phyloP scores from a whole-genome alignment of 306 rosid species.

The Ziziphus jujuba region DNA sequence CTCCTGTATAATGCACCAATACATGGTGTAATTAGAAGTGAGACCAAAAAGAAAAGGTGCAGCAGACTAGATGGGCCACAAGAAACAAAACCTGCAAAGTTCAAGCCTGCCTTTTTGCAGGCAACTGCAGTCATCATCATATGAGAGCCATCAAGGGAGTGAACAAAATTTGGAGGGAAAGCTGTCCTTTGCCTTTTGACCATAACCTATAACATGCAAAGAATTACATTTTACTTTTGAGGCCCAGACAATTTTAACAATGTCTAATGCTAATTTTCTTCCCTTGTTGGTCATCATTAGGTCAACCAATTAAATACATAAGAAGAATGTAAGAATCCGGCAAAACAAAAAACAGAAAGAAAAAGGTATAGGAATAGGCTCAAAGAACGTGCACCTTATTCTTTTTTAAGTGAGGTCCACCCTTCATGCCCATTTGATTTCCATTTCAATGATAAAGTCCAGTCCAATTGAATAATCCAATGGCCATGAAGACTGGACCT shows the following conservation, averaged over 20 bases:
- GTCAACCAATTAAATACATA: not conserved
- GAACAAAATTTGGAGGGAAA: conserved; percentile 95
- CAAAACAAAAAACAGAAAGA: no score
- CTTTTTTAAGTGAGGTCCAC: no score
- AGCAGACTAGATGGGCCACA: conserved; percentile 7
- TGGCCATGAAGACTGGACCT: no score
- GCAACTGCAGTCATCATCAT: conserved; percentile 99
- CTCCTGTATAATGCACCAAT: conserved; percentile 58
- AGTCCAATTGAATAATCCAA: no score
- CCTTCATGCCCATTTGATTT: no score
- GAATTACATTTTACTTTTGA: not conserved
- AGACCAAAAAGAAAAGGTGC: not conserved
- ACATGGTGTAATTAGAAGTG: conserved; percentile 1
- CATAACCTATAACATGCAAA: conserved; percentile 51
- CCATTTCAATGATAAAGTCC: no score
- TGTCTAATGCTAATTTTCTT: no score
- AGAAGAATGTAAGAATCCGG: not conserved
- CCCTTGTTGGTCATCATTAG: not conserved
- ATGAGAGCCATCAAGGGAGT: conserved; percentile 96
- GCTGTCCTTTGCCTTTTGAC: conserved; percentile 82
- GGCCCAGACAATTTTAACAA: not conserved
- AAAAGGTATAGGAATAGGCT: no score
- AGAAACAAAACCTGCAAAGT: conserved; percentile 72
- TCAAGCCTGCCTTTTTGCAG: conserved; percentile 73
- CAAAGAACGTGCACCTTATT: not conserved